Evolutionary conservation across 768 basidiomycete species (phyloP).

Genomic region (Podaxis sp.): DNA sequence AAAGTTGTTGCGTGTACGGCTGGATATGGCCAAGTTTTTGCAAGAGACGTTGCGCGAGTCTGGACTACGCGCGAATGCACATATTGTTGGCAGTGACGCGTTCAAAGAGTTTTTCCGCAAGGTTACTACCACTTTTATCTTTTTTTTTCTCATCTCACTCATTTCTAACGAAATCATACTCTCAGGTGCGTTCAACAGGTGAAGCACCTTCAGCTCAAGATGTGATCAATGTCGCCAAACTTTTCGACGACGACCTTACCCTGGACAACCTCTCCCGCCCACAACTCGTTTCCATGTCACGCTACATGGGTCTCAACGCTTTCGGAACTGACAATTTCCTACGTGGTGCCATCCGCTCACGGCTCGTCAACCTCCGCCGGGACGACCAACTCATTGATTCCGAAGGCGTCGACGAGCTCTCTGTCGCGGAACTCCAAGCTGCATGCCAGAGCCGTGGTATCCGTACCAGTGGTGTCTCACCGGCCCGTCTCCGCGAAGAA

Average conservation of each 20-base stretch:
- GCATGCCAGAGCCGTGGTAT: constrained; percentile 96
- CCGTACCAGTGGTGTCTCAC: constrained; percentile 82
- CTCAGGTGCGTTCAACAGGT: constrained; percentile 87
- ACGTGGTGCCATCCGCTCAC: constrained; percentile 83
- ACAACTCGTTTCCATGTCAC: constrained; percentile 96
- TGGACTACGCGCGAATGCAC: constrained; percentile 86
- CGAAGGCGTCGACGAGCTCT: constrained; percentile 89
- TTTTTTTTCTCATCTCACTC: neutral
- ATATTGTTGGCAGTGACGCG: constrained; percentile 91
- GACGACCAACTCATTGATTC: constrained; percentile 92
- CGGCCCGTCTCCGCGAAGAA: constrained; percentile 86
- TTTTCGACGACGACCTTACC: constrained; percentile 97
- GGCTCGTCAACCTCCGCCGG: constrained; percentile 77
- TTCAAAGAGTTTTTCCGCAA: constrained; percentile 99
- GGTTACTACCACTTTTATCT: constrained; percentile 36
- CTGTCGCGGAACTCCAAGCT: constrained; percentile 87
- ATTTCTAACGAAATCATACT: neutral
- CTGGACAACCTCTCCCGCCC: constrained; percentile 97
- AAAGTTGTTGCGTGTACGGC: constrained; percentile 88
- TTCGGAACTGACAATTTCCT: constrained; percentile 99
- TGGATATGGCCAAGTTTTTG: constrained; percentile 99
- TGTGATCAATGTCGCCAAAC: constrained; percentile 90
- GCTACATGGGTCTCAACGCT: constrained; percentile 97
- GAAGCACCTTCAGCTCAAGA: constrained; percentile 88
- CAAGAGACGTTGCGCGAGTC: constrained; percentile 97